These are phyloP conservation scores for Exsudoporus frostii DNA, from an alignment of 768 basidiomycete species.

Conservation along the genomic window DNA sequence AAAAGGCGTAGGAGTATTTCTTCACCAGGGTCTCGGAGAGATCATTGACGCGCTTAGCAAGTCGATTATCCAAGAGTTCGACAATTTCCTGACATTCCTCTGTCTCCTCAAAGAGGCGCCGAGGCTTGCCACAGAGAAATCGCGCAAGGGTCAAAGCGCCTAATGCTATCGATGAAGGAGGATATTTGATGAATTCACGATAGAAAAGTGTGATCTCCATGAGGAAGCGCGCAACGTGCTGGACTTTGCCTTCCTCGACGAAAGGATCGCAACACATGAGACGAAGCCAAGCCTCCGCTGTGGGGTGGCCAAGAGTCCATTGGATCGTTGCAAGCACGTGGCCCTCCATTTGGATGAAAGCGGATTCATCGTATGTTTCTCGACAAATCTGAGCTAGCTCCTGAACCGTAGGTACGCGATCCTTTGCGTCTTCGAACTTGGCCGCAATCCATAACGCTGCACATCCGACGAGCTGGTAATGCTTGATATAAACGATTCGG, in stretches of 20 bases:
- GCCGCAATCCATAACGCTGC: constrained; percentile 99
- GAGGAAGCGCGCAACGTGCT: constrained; percentile 93
- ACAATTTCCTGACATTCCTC: constrained; percentile 82
- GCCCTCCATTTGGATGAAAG: constrained; percentile 99
- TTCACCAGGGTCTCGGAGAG: constrained; percentile 95
- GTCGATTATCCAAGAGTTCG: constrained; percentile 78
- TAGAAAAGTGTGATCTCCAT: constrained; percentile 99
- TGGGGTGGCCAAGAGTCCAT: constrained; percentile 96
- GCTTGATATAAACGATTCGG: constrained; percentile 97
- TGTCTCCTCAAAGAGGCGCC: constrained; percentile 80
- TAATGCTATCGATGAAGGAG: constrained; percentile 84
- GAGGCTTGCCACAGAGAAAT: constrained; percentile 78
- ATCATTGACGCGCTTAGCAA: constrained; percentile 86
- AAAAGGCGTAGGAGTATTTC: constrained; percentile 97
- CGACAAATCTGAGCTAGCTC: constrained; percentile 95
- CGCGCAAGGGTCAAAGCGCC: constrained; percentile 88
- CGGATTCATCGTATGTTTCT: constrained; percentile 94
- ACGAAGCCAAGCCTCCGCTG: constrained; percentile 96
- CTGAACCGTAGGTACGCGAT: constrained; percentile 93
- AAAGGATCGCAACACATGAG: constrained; percentile 71
- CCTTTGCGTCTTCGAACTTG: constrained; percentile 99
- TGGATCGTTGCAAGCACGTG: constrained; percentile 95
- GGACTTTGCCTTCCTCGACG: constrained; percentile 84
- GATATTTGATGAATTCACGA: constrained; percentile 86
- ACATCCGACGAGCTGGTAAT: constrained; percentile 98